phyloP scores from a whole-genome alignment of 306 rosid species.

The Cucurbita moschata region DNA sequence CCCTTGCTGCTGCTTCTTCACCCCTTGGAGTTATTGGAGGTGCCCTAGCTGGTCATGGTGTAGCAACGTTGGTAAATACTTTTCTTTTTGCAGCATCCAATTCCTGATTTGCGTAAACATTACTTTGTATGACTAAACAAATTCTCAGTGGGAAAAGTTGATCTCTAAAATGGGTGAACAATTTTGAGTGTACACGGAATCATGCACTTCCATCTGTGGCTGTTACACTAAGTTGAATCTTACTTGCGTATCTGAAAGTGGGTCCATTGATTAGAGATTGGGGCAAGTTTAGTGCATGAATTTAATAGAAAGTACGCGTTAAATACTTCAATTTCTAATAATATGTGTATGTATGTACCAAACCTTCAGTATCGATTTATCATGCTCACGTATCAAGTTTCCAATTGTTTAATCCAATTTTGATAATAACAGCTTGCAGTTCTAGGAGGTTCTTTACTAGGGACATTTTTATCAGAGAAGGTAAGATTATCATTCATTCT shows the following conservation, averaged over 20 bases:
- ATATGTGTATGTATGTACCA: not conserved
- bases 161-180: not conserved
- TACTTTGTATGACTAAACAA: not conserved
- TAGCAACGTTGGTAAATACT: slow-evolving; percentile 69
- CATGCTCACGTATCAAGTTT: not conserved
- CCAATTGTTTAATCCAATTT: not conserved
- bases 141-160: not conserved
- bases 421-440: slow-evolving; percentile 57
- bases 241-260: not conserved
- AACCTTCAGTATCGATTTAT: not conserved
- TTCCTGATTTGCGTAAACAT: not conserved
- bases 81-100: not conserved
- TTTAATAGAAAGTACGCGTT: not conserved
- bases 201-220: not conserved
- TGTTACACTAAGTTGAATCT: not conserved
- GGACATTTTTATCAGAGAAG: slow-evolving; percentile 90
- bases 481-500: slow-evolving; percentile 27
- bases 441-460: slow-evolving; percentile 82
- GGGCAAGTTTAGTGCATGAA: not conserved
- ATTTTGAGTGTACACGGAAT: not conserved
- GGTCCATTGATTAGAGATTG: not conserved
- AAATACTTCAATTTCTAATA: not conserved
- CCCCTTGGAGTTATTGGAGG: slow-evolving; percentile 94
- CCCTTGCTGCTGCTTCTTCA: slow-evolving; percentile 96
- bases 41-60: slow-evolving; percentile 87